A percentile compares a stretch with the other conserved stretches of the same genome.
These are phyloP conservation scores for Sequoia sempervirens DNA, from an alignment of 75 land plant species.

Conservation along the genomic window DNA sequence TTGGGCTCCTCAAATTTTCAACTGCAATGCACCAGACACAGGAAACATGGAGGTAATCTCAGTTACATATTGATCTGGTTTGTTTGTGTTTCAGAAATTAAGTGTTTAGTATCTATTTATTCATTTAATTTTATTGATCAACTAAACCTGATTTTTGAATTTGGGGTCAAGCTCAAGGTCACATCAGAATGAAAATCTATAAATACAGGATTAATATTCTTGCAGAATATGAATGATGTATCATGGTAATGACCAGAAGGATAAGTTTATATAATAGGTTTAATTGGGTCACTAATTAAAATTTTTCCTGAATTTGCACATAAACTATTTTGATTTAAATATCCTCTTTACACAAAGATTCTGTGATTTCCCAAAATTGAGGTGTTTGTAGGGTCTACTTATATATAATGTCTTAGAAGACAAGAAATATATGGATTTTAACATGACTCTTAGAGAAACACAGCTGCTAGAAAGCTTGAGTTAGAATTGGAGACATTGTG, in stretches of 20 bases:
- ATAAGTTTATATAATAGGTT: neutral
- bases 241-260: neutral
- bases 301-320: neutral
- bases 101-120: neutral
- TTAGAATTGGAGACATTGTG: neutral
- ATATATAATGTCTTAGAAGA: neutral
- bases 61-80: neutral
- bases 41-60: slow-evolving; percentile 95
- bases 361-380: neutral
- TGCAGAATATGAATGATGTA: neutral
- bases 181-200: neutral
- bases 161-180: neutral
- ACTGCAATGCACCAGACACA: slow-evolving; percentile 93
- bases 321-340: neutral
- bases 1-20: slow-evolving; percentile 93
- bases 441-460: neutral
- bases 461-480: neutral
- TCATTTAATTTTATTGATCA: neutral
- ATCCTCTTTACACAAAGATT: neutral
- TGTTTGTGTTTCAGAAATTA: neutral
- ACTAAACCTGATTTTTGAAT: neutral
- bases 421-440: neutral
- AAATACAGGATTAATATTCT: neutral
- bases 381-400: neutral
- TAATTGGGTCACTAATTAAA: neutral